Percentiles rank a stretch among this genome's conserved stretches.
phyloP scores from a whole-genome alignment of 2,329 filamentous ascomycete species.

The Leptographium lundbergii region DNA sequence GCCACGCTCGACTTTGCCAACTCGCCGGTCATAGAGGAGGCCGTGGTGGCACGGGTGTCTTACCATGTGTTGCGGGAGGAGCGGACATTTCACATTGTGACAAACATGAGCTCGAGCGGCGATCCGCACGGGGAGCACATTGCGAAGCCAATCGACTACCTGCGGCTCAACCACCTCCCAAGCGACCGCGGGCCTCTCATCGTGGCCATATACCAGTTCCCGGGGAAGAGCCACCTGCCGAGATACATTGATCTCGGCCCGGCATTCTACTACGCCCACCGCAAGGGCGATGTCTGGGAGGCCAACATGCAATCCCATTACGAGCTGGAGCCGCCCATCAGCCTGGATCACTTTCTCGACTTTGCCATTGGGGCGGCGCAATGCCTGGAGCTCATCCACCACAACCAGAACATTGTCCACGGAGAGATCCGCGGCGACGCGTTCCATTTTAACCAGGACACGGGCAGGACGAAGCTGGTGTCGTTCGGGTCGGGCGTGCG shows the following conservation, averaged over 20 bases:
- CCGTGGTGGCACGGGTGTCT: constrained; percentile 71
- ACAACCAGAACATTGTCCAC: constrained; percentile 74
- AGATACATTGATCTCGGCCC: constrained; percentile 68
- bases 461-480: constrained; percentile 61
- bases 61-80: constrained; percentile 74
- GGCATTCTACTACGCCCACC: constrained; percentile 49
- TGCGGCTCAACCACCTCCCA: constrained; percentile 54
- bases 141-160: constrained; percentile 65
- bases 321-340: constrained; percentile 45
- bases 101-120: constrained; percentile 54
- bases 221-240: constrained; percentile 59
- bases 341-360: constrained; percentile 67
- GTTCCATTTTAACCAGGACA: constrained; percentile 70
- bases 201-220: constrained; percentile 69
- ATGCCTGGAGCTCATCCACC: constrained; percentile 82
- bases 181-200: constrained; percentile 60
- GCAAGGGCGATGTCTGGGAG: constrained; percentile 37
- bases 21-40: constrained; percentile 44
- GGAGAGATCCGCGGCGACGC: constrained; percentile 85
- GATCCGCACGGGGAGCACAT: constrained; percentile 68
- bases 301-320: constrained; percentile 27
- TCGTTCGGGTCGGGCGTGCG: constrained; percentile 79
- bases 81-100: constrained; percentile 73
- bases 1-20: constrained; percentile 24
- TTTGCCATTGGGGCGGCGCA: constrained; percentile 83